Evolutionary conservation across 495 filamentous ascomycete species (phyloP).

Genomic region (Penicillium herquei): DNA sequence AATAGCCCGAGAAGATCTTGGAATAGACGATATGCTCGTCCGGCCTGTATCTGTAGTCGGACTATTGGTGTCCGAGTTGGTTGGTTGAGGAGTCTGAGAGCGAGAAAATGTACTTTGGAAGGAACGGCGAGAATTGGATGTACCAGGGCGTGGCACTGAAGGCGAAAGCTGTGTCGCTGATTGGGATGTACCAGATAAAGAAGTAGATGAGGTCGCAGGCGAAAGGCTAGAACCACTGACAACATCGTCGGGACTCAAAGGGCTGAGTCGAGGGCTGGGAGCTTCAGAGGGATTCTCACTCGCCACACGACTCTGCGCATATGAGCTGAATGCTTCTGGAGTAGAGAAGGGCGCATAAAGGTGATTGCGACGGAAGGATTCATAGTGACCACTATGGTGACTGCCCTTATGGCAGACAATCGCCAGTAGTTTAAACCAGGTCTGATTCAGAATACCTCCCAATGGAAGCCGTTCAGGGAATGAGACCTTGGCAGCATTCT

Average conservation of each 20-base stretch:
- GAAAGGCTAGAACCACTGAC: slow-evolving; percentile 30
- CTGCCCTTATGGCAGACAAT: slow-evolving; percentile 94
- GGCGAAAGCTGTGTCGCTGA: slow-evolving; percentile 24
- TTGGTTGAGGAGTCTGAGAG: slow-evolving; percentile 28
- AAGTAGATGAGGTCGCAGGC: slow-evolving; percentile 37
- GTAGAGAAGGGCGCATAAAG: slow-evolving; percentile 76
- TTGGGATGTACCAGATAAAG: slow-evolving; percentile 38
- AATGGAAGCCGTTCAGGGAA: slow-evolving; percentile 84
- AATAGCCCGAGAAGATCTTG: slow-evolving; percentile 25
- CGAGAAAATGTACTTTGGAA: slow-evolving; percentile 37
- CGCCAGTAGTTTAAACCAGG: slow-evolving; percentile 79
- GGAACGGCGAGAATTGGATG: slow-evolving; percentile 37
- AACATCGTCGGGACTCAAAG: slow-evolving; percentile 26
- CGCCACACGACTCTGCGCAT: slow-evolving; percentile 58
- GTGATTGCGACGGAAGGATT: slow-evolving; percentile 90
- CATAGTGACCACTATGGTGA: slow-evolving; percentile 96
- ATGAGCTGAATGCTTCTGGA: slow-evolving; percentile 68
- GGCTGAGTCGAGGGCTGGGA: slow-evolving; percentile 40
- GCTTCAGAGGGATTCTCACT: slow-evolving; percentile 48
- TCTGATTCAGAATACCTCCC: slow-evolving; percentile 73
- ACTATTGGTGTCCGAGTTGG: slow-evolving; percentile 25
- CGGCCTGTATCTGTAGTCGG: slow-evolving; percentile 27
- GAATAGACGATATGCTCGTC: slow-evolving; percentile 28
- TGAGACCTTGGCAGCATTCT: slow-evolving; percentile 89
- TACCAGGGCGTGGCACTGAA: slow-evolving; percentile 37